These are phyloP conservation scores for Trichosanthes cucumerina DNA, from an alignment of 306 rosid species.

Conservation along the genomic window DNA sequence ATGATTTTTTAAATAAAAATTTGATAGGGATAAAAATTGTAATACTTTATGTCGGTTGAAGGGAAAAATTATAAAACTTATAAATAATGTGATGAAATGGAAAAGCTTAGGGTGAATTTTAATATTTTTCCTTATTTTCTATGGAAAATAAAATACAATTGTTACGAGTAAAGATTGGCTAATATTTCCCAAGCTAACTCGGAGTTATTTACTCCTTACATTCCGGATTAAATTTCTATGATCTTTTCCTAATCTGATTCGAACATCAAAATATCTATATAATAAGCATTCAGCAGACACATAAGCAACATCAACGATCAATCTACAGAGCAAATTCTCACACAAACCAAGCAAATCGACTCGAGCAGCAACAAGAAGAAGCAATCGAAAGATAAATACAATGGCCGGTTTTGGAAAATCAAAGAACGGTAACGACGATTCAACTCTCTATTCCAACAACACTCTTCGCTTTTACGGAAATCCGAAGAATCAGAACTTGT, in stretches of 20 bases:
- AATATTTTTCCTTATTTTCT: too few species aligned
- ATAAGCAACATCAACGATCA: background rate
- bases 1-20: too few species aligned
- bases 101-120: too few species aligned
- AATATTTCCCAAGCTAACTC: too few species aligned
- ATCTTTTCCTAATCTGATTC: background rate
- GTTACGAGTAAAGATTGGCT: too few species aligned
- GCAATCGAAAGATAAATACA: background rate
- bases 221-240: background rate
- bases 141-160: too few species aligned
- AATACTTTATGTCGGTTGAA: too few species aligned
- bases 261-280: background rate
- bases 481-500: conserved; percentile 13
- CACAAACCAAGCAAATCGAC: background rate
- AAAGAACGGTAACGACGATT: background rate
- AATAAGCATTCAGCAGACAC: background rate
- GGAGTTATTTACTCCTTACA: background rate
- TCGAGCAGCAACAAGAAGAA: background rate
- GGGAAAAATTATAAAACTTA: too few species aligned
- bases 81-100: too few species aligned
- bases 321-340: background rate
- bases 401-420: background rate
- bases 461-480: conserved; percentile 31
- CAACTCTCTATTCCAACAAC: conserved; percentile 19
- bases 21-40: too few species aligned